Conservation (phyloP, 1,284 basidiomycete genomes). For the Naganishia albida region DNA sequence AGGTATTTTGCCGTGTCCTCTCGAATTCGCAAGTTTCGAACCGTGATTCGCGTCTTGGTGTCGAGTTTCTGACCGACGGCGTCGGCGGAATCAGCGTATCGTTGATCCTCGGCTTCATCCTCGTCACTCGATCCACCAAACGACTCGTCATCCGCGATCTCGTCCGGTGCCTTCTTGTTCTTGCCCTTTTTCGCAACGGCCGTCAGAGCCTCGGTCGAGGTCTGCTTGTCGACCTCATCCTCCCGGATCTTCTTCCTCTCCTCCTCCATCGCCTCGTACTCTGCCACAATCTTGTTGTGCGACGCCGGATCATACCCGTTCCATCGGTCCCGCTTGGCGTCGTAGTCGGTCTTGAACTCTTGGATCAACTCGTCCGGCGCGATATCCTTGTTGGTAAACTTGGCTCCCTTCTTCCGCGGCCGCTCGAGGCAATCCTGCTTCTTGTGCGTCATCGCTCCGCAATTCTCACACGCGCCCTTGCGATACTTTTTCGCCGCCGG, state of each 20-base stretch:
- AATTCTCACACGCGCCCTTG: constrained; percentile 98
- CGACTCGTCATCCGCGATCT: constrained; percentile 63
- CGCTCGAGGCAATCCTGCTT: constrained; percentile 90
- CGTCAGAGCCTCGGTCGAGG: constrained; percentile 76
- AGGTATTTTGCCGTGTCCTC: constrained; percentile 99
- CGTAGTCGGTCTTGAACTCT: constrained; percentile 78
- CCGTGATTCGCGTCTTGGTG: constrained; percentile 95
- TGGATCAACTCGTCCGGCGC: constrained; percentile 87
- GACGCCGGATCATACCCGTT: constrained; percentile 93
- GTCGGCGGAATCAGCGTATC: constrained; percentile 96
- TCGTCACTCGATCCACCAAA: constrained; percentile 96
- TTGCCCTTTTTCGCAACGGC: constrained; percentile 81
- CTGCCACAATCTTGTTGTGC: constrained; percentile 84
- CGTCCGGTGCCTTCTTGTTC: constrained; percentile 63
- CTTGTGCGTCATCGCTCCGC: constrained; percentile 94
- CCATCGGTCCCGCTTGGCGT: constrained; percentile 96
- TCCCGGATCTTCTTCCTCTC: constrained; percentile 86
- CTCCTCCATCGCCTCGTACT: constrained; percentile 89
- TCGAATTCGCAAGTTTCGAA: constrained; percentile 95
- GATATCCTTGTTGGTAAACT: constrained; percentile 87
- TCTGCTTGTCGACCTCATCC: constrained; percentile 95
- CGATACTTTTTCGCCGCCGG: constrained; percentile 93
- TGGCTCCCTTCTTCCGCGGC: constrained; percentile 93
- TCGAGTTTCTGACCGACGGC: constrained; percentile 97
- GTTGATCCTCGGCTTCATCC: constrained; percentile 90